Base-by-base conservation (phyloP, 306 rosid species). In the Acmispon strigosus region DNA sequence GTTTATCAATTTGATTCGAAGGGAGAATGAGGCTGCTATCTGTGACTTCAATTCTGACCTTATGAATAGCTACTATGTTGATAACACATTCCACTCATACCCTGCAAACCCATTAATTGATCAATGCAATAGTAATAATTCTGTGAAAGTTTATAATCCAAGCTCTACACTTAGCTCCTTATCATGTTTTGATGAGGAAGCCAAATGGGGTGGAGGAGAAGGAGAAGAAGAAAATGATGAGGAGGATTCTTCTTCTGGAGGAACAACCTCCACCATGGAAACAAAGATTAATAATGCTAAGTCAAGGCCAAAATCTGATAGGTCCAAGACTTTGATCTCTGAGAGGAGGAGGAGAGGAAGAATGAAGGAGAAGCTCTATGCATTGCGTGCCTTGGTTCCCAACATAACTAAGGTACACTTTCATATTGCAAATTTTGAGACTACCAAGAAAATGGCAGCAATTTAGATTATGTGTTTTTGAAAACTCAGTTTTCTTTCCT, bases 331-430 rank as follows among this genome's bases (percentile, higher is more conserved):
- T 59, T 73, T 88, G 89, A 53, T 82, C 37, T 90, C 88, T 0
- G 95, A 92, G 78, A 48, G 87, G 32, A 84, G 66, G 72, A 83
- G 92, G 44, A 84, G 96, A 43, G 80, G 89, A 5, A 68, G 83
- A 63, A 88, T 88, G 98, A 93, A 93, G 80, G 97, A 93, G 42
- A 88, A 89, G 82, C 98, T 93, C 52, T 88, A 90, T 14, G 85
- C 94, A 73, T 83, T 93, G 76, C 79, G 97, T 42, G 62, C 97
- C 56, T 82, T 88, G 77, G 98, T 93, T 78, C 98, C 98, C 12
- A 87, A 81, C 81, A 93, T 93, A 58, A 85, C 93, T 10, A 90
- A 93, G 91, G 98, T 90, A 78, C 8, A 57, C 39, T 3, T 45
- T 36, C 2, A 8, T 7, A 27, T 17, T 42, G 37, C 29, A 66